These are phyloP conservation scores for Gautieria morchelliformis DNA, from an alignment of 768 basidiomycete species.

Conservation along the genomic window DNA sequence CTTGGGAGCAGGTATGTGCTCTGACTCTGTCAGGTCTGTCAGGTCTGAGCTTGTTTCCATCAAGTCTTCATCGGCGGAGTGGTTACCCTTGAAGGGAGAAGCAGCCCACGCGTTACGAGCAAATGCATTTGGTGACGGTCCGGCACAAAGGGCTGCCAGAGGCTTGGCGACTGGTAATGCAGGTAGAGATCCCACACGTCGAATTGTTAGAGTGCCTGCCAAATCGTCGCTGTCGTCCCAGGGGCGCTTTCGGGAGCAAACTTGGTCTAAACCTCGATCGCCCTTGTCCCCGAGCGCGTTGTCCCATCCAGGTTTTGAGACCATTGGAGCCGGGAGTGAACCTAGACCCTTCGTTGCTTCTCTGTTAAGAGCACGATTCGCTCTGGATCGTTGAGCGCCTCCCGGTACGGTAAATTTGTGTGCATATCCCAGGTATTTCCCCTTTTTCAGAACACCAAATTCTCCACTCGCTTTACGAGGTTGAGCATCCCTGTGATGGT, in stretches of 20 bases:
- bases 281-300: neutral
- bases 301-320: neutral
- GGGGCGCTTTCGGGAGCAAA: neutral
- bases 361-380: neutral
- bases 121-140: constrained; percentile 3
- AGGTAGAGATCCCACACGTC: neutral
- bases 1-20: neutral
- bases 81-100: neutral
- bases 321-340: neutral
- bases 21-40: neutral
- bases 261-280: neutral
- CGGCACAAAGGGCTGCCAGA: constrained; percentile 4
- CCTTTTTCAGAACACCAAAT: neutral
- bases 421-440: neutral
- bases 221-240: neutral
- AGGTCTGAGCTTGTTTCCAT: neutral
- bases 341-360: neutral
- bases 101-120: constrained; percentile 1
- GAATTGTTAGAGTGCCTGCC: neutral
- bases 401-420: neutral
- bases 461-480: neutral
- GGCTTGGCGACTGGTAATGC: neutral
- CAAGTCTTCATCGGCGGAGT: neutral
- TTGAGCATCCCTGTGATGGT: neutral
- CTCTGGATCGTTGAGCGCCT: neutral